These are phyloP conservation scores for Phialocephala sp. DNA, from an alignment of 2,329 filamentous ascomycete species.

Conservation along the genomic window DNA sequence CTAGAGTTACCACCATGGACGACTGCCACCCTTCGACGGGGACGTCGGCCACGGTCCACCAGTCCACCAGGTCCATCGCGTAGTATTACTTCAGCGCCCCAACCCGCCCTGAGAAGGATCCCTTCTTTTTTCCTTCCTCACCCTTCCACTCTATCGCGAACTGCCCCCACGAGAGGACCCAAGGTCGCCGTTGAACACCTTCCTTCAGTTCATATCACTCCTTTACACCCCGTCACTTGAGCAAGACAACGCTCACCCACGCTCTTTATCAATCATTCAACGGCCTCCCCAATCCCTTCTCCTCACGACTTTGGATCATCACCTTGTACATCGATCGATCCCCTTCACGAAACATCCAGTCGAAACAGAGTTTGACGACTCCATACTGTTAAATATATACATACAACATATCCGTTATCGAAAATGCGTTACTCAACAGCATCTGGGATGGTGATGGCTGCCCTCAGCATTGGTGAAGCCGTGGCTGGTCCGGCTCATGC, in stretches of 20 bases:
- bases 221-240: constrained; percentile 36
- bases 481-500: constrained; percentile 41
- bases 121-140: constrained; percentile 11
- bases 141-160: constrained; percentile 25
- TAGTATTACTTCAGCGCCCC: constrained; percentile 24
- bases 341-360: neutral
- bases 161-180: constrained; percentile 26
- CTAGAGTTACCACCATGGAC: neutral
- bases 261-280: constrained; percentile 34
- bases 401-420: constrained; percentile 20
- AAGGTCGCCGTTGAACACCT: constrained; percentile 36
- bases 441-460: constrained; percentile 38
- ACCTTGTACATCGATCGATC: constrained; percentile 8
- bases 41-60: too few relatives aligned
- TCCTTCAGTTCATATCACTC: constrained; percentile 36
- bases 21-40: neutral
- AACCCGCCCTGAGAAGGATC: constrained; percentile 7
- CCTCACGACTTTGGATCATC: constrained; percentile 3
- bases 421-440: constrained; percentile 42
- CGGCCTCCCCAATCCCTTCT: constrained; percentile 24
- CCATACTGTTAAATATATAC: constrained; percentile 18
- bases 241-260: constrained; percentile 42
- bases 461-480: constrained; percentile 39
- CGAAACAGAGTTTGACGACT: neutral
- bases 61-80: constrained; percentile 9